phyloP scores from a whole-genome alignment of 306 rosid genomes.

The Quercus gilva region DNA sequence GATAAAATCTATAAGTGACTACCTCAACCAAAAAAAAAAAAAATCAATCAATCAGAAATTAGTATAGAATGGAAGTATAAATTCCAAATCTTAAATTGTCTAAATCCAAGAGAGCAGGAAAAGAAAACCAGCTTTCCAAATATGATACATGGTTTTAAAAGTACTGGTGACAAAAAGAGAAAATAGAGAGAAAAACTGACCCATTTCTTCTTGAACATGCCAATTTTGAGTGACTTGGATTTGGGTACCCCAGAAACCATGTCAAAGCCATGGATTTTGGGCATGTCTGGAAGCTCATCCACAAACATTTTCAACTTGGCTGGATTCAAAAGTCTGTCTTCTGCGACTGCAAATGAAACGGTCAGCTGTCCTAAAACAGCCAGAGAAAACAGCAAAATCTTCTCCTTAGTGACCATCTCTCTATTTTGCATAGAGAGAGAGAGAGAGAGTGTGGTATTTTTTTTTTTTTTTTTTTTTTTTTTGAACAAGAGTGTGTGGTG shows the following conservation, averaged over 20 bases:
- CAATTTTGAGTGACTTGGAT: conserved; percentile 31
- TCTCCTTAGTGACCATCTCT: too few relatives aligned
- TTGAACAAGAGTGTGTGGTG: background rate
- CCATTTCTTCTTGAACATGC: conserved; percentile 48
- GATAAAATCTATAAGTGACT: too few relatives aligned
- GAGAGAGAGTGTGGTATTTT: background rate
- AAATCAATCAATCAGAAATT: too few relatives aligned
- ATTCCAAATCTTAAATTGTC: too few relatives aligned
- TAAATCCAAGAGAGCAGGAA: too few relatives aligned
- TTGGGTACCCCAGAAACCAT: conserved; percentile 23
- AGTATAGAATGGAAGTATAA: too few relatives aligned
- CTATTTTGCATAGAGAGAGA: background rate
- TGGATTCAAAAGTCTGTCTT: conserved; percentile 15
- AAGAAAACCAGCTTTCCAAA: too few relatives aligned
- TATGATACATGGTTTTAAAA: too few relatives aligned
- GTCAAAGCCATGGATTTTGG: conserved; percentile 26
- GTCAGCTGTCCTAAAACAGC: too few relatives aligned
- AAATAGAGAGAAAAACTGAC: background rate
- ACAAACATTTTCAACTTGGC: conserved; percentile 37
- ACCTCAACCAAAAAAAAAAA: too few relatives aligned
- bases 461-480: too few relatives aligned
- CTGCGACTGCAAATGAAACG: conserved; percentile 22
- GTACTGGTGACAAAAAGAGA: background rate
- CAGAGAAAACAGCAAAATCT: too few relatives aligned
- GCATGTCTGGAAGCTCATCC: conserved; percentile 41